Evolutionary conservation across 2,329 filamentous ascomycete genomes (phyloP), one percentile per base, ranked within the genome.

Genomic region (Aspergillus tanneri): DNA sequence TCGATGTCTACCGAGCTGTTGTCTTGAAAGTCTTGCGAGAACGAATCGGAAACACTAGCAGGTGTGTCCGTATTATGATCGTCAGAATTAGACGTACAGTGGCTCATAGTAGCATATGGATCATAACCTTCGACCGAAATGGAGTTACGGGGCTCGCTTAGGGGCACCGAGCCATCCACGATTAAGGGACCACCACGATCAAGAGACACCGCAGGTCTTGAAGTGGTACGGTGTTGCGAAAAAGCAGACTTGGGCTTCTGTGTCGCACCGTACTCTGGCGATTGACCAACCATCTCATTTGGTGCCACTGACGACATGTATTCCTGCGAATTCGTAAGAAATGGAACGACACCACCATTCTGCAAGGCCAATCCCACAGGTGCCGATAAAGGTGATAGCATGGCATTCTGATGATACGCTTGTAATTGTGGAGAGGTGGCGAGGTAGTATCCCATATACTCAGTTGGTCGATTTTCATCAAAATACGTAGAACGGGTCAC

Each of bases 401-500:
- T 65, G 4, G 64, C 57, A 24, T 63, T 68, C 19, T 72, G 68
- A 45, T 71, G 68, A 53, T 70, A 71, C 11, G 67, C 55, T 45
- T 72, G 69, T 36, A 72, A 51, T 40, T 73, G 73, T 19, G 72
- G 70, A 10, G 72, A 71, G 37, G 68, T 71, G 37, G 68, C 67
- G 30, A 76, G 56, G 54, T 75, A 76, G 55, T 77, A 77, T 18
- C 72, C 68, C 51, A 73, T 59, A 53, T 73, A 73, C 40, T 77
- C 74, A n/a, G 70, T 61, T 8, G 66, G 55, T 36, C 68, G 59
- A 46, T 53, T 66, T 44, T 73, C 72, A 48, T 72, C 72, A 43
- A 63, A 53, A 25, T 63, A 69, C 2, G 61, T 60, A 8, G 65
- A 57, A 22, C 57, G 61, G 28, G 65, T 63, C 46, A 60, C 64